Evolutionary conservation across 139 green algal genomes (phyloP).

Genomic region (Chlorella ohadii): DNA sequence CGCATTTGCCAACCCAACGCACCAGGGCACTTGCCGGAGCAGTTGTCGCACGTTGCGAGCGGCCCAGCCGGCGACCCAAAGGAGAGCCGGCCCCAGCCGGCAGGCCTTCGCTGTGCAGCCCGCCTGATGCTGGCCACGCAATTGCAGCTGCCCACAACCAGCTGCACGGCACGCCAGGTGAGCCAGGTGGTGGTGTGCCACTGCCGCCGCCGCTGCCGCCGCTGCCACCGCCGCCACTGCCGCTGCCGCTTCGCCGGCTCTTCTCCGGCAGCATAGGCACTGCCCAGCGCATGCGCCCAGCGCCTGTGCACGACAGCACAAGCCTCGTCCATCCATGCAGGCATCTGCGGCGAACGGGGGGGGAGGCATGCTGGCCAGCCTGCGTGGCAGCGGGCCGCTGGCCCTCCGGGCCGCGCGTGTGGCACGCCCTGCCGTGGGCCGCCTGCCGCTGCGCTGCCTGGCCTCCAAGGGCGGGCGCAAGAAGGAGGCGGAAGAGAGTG

Average conservation of each 20-base stretch:
- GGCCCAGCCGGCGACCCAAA: too few relatives aligned
- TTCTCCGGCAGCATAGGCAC: too few relatives aligned
- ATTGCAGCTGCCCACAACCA: background rate
- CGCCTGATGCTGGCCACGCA: background rate
- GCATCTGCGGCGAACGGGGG: background rate
- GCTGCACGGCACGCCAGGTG: background rate
- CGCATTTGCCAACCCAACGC: too few relatives aligned
- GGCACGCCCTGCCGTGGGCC: background rate
- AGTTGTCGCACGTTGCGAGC: too few relatives aligned
- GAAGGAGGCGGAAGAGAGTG: slow-evolving; percentile 32
- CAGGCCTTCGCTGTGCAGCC: too few relatives aligned
- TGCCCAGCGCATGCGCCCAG: too few relatives aligned
- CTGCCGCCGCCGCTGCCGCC: background rate
- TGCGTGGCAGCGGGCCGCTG: background rate
- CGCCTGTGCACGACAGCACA: background rate
- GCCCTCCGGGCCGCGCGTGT: background rate
- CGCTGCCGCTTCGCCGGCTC: too few relatives aligned
- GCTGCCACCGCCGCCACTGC: too few relatives aligned
- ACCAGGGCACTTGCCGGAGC: too few relatives aligned
- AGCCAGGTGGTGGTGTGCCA: background rate
- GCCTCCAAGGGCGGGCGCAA: slow-evolving; percentile 22
- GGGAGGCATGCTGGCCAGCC: background rate
- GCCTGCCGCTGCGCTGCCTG: slow-evolving; percentile 13
- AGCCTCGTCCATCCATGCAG: background rate
- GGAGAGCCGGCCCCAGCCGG: too few relatives aligned